Conservation (phyloP, 345 rosid genomes). For the Odontarrhena argentea region DNA sequence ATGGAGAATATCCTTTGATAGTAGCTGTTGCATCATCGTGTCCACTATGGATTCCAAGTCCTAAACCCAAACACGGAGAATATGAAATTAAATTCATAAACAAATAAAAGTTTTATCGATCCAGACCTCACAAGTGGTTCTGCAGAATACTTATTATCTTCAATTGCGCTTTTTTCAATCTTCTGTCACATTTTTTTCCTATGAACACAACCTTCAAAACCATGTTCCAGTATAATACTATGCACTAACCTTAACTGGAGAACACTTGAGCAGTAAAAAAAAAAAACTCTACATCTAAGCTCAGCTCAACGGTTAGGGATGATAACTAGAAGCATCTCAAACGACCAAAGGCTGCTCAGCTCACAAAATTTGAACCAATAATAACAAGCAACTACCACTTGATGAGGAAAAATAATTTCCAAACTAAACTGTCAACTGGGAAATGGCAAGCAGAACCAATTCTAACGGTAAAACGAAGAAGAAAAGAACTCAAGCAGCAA, state of each 20-base stretch:
- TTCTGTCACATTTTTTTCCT: not conserved
- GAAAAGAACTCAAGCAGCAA: not conserved
- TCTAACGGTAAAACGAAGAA: not conserved
- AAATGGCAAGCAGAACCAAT: constrained; percentile 6
- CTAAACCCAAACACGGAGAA: constrained; percentile 39
- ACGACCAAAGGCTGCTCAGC: not conserved
- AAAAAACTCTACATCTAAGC: not conserved
- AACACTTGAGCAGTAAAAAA: not conserved
- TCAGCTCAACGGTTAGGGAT: constrained; percentile 13
- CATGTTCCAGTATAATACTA: not conserved
- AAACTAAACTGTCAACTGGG: not conserved
- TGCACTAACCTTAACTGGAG: not conserved
- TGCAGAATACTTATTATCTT: not conserved
- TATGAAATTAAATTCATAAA: not conserved
- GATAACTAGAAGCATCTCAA: not conserved
- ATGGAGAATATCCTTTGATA: constrained; percentile 92
- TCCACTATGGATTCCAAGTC: constrained; percentile 95
- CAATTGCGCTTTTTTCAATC: not conserved
- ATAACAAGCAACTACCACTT: not conserved
- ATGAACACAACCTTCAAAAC: constrained; percentile 6
- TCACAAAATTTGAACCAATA: constrained; percentile 5
- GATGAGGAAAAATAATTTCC: not conserved
- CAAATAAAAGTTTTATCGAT: not conserved
- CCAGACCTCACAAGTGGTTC: not conserved
- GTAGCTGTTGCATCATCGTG: constrained; percentile 98